Evolutionary conservation across 2,329 filamentous ascomycete species (phyloP), one percentile per base, ranked within the genome.

Genomic region (Aspergillus unguis): DNA sequence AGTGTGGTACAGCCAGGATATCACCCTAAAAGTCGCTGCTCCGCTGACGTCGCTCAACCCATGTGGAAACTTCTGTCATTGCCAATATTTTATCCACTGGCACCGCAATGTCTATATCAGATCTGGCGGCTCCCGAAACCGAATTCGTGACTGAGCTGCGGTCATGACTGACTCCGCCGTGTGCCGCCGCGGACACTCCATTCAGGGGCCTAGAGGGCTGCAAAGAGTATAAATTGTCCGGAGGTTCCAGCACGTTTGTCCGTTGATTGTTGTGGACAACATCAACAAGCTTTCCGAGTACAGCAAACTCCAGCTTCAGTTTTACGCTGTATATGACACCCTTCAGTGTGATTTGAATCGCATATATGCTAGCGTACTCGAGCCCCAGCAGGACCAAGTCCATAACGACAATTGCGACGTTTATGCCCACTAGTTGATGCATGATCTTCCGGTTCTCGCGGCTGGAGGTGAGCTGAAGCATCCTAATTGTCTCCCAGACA

Each of bases 231-330:
- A 66, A 57, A 29, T 63, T 60, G 17, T 50, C 46, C n/a, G 51
- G 51, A 35, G 4, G 49, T n/a, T 31, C 42, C 28, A 50, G 28
- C 28, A 49, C 57, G 57, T 26, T 53, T 1, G 63, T 61, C 33
- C 60, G 60, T 40, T 61, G 54, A 4, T 63, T 63, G 0, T 62
- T 62, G 36, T 70, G 68, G 10, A 71, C 66, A n/a, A 69, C 61
- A 52, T 71, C 66, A 11, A 77, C 72, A 3, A 78, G 62, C 33
- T 71, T 70, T 28, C 80, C 71, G 7, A 85, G 68, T 37, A 85
- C 76, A 11, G 79, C 76, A 55, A 78, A 77, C 64, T 84, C 82
- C n/a, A 82, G 72, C 54, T 81, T 80, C 37, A 81, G 69, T 36
- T 70, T 70, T 25, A 70, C 53, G 57, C 67, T 70, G 55, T 70